Evolutionary conservation across 176 grass and related monocot genomes (phyloP).

Genomic region (Lolium multiflorum): DNA sequence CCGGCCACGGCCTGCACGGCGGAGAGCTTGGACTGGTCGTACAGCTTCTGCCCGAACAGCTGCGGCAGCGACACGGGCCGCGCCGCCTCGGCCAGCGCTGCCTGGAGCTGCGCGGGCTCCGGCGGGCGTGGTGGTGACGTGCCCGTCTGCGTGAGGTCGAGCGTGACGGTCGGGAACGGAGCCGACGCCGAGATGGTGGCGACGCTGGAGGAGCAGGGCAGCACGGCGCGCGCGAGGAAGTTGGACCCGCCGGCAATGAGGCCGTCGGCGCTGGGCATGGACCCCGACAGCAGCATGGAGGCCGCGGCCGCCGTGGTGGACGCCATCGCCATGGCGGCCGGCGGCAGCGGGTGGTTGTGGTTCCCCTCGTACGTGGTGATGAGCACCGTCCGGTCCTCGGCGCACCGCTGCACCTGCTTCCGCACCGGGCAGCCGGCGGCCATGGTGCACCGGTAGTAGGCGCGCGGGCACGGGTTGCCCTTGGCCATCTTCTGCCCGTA

Average conservation of each 20-base stretch:
- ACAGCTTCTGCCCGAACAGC: conserved; percentile 71
- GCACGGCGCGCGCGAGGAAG: conserved; percentile 72
- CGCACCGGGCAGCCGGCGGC: conserved; percentile 80
- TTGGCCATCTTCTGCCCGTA: conserved; percentile 97
- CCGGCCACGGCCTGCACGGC: conserved; percentile 60
- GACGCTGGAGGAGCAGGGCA: conserved; percentile 81
- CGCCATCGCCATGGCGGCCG: conserved; percentile 87
- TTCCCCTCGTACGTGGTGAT: conserved; percentile 83
- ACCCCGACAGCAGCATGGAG: conserved; percentile 83
- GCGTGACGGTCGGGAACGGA: conserved; percentile 82
- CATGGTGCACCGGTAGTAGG: conserved; percentile 95
- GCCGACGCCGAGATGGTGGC: conserved; percentile 85
- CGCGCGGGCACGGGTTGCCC: conserved; percentile 85
- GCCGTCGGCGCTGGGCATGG: conserved; percentile 73
- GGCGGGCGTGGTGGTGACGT: conserved; percentile 41
- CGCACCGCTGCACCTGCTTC: conserved; percentile 92
- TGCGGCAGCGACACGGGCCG: conserved; percentile 39
- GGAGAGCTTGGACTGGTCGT: conserved; percentile 66
- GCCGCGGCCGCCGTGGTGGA: conserved; percentile 73
- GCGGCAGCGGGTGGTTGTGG: conserved; percentile 92
- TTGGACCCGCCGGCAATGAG: conserved; percentile 71
- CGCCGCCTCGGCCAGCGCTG: conserved; percentile 42
- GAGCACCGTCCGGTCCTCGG: conserved; percentile 76
- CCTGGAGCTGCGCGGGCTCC: conserved; percentile 50
- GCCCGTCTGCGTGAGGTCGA: conserved; percentile 77